Conservation (phyloP, 768 basidiomycete genomes). For the Pulveroboletus sp. region DNA sequence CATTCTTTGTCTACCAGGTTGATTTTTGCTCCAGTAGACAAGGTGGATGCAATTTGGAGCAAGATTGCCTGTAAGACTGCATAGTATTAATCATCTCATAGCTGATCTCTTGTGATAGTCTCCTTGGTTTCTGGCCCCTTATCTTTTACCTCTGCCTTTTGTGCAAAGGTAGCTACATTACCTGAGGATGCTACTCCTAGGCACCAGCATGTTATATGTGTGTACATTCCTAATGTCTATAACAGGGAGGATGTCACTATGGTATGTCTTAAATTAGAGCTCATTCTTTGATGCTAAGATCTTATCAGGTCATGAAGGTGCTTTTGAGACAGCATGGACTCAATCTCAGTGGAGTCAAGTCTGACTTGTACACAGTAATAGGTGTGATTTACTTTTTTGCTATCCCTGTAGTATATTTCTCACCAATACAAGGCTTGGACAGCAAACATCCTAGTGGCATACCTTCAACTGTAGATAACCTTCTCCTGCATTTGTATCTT, state of each 20-base stretch:
- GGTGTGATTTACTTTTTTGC: conserved; percentile 34
- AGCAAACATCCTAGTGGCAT: conserved; percentile 76
- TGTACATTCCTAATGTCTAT: conserved; percentile 70
- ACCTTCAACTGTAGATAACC: conserved; percentile 53
- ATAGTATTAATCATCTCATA: not conserved
- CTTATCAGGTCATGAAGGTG: conserved; percentile 56
- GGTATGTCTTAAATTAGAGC: conserved; percentile 29
- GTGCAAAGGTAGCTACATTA: conserved; percentile 65
- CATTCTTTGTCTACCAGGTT: conserved; percentile 43
- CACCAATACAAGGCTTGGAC: conserved; percentile 50
- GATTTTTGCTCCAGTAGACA: conserved; percentile 57
- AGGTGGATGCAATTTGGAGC: conserved; percentile 60
- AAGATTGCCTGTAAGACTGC: conserved; percentile 50
- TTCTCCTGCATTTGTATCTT: not conserved
- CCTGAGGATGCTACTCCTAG: conserved; percentile 43
- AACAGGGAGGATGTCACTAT: conserved; percentile 55
- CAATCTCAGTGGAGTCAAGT: conserved; percentile 65
- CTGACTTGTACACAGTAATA: conserved; percentile 60
- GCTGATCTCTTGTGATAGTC: conserved; percentile 31
- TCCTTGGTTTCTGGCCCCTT: conserved; percentile 64
- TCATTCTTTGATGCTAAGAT: not conserved
- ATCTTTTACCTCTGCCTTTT: conserved; percentile 48
- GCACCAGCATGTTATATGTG: conserved; percentile 61
- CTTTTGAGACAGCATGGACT: conserved; percentile 62
- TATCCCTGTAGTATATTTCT: not conserved